Evolutionary conservation across 768 basidiomycete genomes (phyloP).

Genomic region (Suillus fuscotomentosus): DNA sequence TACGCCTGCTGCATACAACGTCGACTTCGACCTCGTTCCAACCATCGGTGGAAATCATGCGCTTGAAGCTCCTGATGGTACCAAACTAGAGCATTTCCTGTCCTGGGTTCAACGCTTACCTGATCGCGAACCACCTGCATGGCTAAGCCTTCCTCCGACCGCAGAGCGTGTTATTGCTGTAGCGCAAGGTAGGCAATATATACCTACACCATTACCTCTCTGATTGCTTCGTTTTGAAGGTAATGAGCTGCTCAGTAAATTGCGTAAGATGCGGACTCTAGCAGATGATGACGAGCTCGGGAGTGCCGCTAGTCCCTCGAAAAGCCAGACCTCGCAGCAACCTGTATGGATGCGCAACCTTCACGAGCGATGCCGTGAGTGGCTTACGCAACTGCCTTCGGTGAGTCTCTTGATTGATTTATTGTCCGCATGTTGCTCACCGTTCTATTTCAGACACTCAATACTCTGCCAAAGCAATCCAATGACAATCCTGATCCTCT

Average conservation of each 20-base stretch:
- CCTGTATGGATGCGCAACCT: constrained; percentile 95
- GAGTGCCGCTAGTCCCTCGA: constrained; percentile 51
- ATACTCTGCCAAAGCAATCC: constrained; percentile 60
- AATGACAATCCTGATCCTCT: constrained; percentile 81
- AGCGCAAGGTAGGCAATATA: constrained; percentile 69
- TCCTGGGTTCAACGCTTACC: constrained; percentile 88
- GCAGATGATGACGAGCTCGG: constrained; percentile 75
- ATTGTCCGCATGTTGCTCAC: constrained; percentile 12
- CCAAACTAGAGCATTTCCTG: constrained; percentile 87
- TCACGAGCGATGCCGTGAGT: constrained; percentile 78
- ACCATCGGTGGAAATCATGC: constrained; percentile 53
- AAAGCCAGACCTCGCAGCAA: constrained; percentile 67
- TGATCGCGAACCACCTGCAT: constrained; percentile 90
- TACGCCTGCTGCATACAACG: constrained; percentile 85
- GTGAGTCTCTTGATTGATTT: constrained; percentile 40
- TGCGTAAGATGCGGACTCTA: constrained; percentile 91
- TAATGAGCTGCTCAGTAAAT: constrained; percentile 76
- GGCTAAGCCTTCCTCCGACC: constrained; percentile 90
- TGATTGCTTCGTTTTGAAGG: constrained; percentile 42
- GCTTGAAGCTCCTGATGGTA: constrained; percentile 84
- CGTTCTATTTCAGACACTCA: constrained; percentile 50
- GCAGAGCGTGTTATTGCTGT: constrained; percentile 91
- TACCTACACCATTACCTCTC: constrained; percentile 5
- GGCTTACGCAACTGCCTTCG: constrained; percentile 73
- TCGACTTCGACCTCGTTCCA: constrained; percentile 88